Percentiles rank a stretch among this genome's conserved stretches.
Evolutionary conservation across 441 rosid genomes (phyloP).

Genomic region (Pelargonium cotyledonis): DNA sequence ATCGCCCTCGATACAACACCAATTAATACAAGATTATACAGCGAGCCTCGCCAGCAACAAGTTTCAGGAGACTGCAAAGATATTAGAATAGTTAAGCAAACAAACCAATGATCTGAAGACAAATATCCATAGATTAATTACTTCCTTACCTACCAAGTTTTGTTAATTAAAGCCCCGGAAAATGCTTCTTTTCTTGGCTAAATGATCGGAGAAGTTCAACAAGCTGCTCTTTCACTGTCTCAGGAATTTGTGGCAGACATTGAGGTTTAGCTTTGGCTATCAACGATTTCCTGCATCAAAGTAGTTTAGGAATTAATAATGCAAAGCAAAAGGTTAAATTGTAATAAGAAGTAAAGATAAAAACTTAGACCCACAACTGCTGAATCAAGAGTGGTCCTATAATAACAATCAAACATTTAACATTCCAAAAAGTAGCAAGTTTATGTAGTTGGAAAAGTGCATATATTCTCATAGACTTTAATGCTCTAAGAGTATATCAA

Average conservation of each 20-base stretch:
- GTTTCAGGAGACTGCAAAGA: constrained; percentile 25
- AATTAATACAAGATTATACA: constrained; percentile 18
- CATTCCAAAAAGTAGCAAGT: no score
- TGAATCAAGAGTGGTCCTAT: neutral
- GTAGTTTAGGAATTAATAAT: neutral
- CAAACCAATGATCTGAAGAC: neutral
- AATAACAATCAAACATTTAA: no score
- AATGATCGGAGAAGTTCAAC: constrained; percentile 38
- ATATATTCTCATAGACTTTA: no score
- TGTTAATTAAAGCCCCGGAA: constrained; percentile 15
- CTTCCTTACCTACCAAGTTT: constrained; percentile 12
- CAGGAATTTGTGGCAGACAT: constrained; percentile 54
- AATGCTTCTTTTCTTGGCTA: constrained; percentile 31
- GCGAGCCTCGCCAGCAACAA: constrained; percentile 8
- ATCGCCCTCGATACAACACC: constrained; percentile 13
- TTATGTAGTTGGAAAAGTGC: no score
- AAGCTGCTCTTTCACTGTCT: constrained; percentile 43
- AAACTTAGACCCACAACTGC: no score
- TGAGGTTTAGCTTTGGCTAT: constrained; percentile 53
- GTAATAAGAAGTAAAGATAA: neutral
- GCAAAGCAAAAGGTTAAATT: neutral
- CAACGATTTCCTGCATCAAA: constrained; percentile 59
- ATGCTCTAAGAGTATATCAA: no score
- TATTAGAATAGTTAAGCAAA: neutral
- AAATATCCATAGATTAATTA: no score